phyloP scores from a whole-genome alignment of 192 early-diverging fungal species.

The Linnemannia zychae region DNA sequence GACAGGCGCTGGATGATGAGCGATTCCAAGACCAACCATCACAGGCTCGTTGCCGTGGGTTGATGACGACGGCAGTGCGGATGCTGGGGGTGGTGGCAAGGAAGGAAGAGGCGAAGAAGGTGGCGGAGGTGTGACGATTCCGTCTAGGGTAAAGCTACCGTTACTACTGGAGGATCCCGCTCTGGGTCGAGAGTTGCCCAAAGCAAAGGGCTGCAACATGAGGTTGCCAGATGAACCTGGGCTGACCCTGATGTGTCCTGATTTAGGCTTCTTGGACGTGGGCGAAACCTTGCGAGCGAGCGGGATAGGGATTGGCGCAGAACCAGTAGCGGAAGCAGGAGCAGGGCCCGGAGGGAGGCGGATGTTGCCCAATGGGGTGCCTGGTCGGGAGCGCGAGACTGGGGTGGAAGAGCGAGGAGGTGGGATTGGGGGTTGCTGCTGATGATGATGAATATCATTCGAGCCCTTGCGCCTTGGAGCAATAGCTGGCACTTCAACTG shows the following conservation, averaged over 20 bases:
- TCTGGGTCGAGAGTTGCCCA: conserved; percentile 18
- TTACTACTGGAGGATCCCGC: conserved; percentile 31
- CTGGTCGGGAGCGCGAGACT: conserved; percentile 20
- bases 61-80: background rate
- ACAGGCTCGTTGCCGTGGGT: background rate
- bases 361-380: conserved; percentile 33
- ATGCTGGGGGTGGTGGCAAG: background rate
- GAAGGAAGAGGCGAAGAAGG: conserved; percentile 18
- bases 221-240: background rate
- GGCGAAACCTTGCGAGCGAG: conserved; percentile 26
- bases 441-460: background rate
- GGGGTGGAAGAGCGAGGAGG: conserved; percentile 11
- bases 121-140: conserved; percentile 21
- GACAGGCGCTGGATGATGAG: background rate
- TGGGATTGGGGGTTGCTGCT: background rate
- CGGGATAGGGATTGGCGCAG: background rate
- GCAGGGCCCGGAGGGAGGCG: conserved; percentile 45
- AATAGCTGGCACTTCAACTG: background rate
- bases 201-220: conserved; percentile 10
- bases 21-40: conserved; percentile 7
- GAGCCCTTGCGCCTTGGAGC: background rate
- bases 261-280: conserved; percentile 19
- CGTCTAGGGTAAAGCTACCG: conserved; percentile 24
- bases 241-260: conserved; percentile 4
- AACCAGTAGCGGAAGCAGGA: background rate